phyloP scores from a whole-genome alignment of 1,139 yeast genomes.

The Zygoascus sp. region DNA sequence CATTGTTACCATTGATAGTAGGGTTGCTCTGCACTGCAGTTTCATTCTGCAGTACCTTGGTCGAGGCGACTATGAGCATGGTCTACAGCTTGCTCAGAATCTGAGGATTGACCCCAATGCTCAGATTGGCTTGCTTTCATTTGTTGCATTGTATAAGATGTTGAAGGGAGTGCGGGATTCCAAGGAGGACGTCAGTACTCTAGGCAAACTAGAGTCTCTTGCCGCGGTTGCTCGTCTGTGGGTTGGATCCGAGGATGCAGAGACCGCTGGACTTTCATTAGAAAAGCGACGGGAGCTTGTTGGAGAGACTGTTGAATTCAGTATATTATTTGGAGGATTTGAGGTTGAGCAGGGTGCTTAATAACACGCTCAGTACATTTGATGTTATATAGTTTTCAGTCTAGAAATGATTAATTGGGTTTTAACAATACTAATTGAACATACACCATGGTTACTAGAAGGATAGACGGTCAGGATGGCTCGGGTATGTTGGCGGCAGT shows the following conservation, averaged over 20 bases:
- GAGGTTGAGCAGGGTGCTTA: slow-evolving; percentile 23
- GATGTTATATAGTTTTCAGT: neutral
- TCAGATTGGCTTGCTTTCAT: slow-evolving; percentile 35
- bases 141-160: slow-evolving; percentile 30
- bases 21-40: slow-evolving; percentile 29
- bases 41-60: slow-evolving; percentile 25
- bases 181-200: slow-evolving; percentile 17
- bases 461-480: no score
- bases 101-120: slow-evolving; percentile 22
- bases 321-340: slow-evolving; percentile 30
- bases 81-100: slow-evolving; percentile 21
- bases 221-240: slow-evolving; percentile 34
- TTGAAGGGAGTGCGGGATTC: slow-evolving; percentile 15
- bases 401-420: neutral
- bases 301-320: slow-evolving; percentile 32
- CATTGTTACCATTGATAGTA: slow-evolving; percentile 25
- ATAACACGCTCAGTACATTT: neutral
- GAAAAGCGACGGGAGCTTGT: slow-evolving; percentile 32
- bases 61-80: slow-evolving; percentile 19
- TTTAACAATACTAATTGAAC: neutral
- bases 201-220: slow-evolving; percentile 23
- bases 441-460: no score
- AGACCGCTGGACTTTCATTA: slow-evolving; percentile 29
- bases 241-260: slow-evolving; percentile 38
- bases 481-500: no score